These are phyloP conservation scores for Cotoneaster glaucophyllus DNA, from an alignment of 306 rosid genomes.

Conservation along the genomic window DNA sequence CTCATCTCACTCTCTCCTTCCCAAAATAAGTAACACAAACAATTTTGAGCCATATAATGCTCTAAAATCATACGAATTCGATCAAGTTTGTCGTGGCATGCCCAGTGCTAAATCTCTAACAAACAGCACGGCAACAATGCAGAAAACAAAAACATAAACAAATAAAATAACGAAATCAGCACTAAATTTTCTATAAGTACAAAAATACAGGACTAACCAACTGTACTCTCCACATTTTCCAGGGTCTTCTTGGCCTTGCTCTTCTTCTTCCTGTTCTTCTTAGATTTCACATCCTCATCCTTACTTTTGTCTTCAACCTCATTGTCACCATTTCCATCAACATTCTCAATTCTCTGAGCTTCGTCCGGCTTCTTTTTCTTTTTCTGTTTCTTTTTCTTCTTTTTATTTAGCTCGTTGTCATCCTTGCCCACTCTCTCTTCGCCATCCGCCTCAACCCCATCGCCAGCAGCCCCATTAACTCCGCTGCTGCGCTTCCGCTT, in stretches of 20 bases:
- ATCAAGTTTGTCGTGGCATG: background rate
- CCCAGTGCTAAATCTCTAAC: too few species aligned
- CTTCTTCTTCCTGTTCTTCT: constrained; percentile 3
- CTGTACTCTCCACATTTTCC: constrained; percentile 21
- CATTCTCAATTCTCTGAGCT: background rate
- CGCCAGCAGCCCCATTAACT: constrained; percentile 18
- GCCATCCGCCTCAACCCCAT: constrained; percentile 10
- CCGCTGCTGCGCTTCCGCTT: constrained; percentile 23
- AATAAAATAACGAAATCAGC: background rate
- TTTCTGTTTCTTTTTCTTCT: constrained; percentile 23
- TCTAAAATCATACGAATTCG: background rate
- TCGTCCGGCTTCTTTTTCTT: constrained; percentile 18
- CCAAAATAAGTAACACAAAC: background rate
- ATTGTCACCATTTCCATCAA: constrained; percentile 5
- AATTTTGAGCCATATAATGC: background rate
- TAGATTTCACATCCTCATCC: constrained; percentile 2
- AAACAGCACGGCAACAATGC: background rate
- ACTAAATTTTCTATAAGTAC: background rate
- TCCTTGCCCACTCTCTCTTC: constrained; percentile 23
- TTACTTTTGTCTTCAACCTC: constrained; percentile 9
- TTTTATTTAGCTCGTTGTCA: constrained; percentile 27
- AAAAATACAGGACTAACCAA: constrained; percentile 41
- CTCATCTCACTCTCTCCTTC: background rate
- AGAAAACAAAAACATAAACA: background rate
- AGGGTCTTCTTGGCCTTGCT: constrained; percentile 13